Percentiles rank a stretch among this genome's conserved stretches.
Evolutionary conservation across 2,329 filamentous ascomycete genomes (phyloP).

Genomic region (Madurella fahalii): DNA sequence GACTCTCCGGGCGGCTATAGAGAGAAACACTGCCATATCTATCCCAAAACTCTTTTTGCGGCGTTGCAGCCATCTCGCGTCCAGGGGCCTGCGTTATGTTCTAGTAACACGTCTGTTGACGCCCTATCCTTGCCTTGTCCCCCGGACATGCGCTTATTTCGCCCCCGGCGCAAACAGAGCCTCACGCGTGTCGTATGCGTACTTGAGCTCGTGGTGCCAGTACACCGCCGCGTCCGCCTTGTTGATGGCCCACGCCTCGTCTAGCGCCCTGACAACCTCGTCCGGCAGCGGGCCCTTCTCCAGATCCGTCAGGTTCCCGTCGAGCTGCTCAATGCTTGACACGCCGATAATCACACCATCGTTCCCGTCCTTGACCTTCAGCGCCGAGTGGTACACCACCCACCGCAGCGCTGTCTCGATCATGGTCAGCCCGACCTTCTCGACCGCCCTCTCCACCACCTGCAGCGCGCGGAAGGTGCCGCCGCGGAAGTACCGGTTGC

Average conservation of each 20-base stretch:
- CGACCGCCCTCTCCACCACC: slow-evolving; percentile 57
- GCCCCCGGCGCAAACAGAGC: slow-evolving; percentile 50
- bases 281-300: slow-evolving; percentile 64
- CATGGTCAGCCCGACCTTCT: slow-evolving; percentile 60
- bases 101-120: no score
- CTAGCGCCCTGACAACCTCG: slow-evolving; percentile 66
- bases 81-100: no score
- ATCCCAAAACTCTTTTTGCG: no score
- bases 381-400: slow-evolving; percentile 60
- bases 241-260: slow-evolving; percentile 71
- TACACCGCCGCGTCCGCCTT: slow-evolving; percentile 54
- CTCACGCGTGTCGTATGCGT: slow-evolving; percentile 61
- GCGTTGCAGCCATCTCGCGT: no score
- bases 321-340: slow-evolving; percentile 45
- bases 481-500: slow-evolving; percentile 64
- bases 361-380: slow-evolving; percentile 36
- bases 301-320: slow-evolving; percentile 45
- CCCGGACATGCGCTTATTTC: slow-evolving; percentile 32
- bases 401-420: slow-evolving; percentile 67
- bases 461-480: slow-evolving; percentile 52
- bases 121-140: not conserved
- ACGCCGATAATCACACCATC: slow-evolving; percentile 52
- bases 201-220: slow-evolving; percentile 59
- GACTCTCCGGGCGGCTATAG: no score
- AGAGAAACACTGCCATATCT: no score